A percentile compares a stretch with the other conserved stretches of the same genome.
Conservation (phyloP, 371 early-diverging fungal species). For the Apophysomyces variabilis region DNA sequence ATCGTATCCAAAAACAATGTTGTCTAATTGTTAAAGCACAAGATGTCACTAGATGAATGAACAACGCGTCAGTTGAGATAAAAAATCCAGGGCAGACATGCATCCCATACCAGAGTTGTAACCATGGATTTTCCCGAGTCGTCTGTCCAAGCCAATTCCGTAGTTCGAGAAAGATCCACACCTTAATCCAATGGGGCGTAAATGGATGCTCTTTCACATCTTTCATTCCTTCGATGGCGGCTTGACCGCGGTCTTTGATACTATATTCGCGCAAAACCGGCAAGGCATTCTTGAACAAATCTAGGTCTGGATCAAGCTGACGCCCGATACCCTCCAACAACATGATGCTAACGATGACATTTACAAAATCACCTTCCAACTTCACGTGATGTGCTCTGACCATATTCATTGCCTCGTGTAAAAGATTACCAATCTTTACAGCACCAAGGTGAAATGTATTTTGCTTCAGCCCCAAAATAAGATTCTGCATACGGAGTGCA, state of each 20-base stretch:
- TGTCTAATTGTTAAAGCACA: slow-evolving; percentile 3
- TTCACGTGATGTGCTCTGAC: slow-evolving; percentile 91
- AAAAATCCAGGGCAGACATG: background rate
- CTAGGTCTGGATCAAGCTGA: slow-evolving; percentile 88
- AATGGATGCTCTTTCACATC: slow-evolving; percentile 55
- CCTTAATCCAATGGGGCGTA: slow-evolving; percentile 65
- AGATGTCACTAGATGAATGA: slow-evolving; percentile 3
- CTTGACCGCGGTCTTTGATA: slow-evolving; percentile 60
- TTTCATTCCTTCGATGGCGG: slow-evolving; percentile 55
- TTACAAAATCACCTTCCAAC: slow-evolving; percentile 93
- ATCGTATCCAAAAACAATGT: background rate
- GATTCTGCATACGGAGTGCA: slow-evolving; percentile 74
- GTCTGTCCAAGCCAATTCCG: slow-evolving; percentile 63
- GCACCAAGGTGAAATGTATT: slow-evolving; percentile 80
- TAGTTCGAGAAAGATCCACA: slow-evolving; percentile 81
- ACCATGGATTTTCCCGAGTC: slow-evolving; percentile 53
- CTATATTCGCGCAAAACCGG: slow-evolving; percentile 78
- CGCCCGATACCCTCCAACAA: slow-evolving; percentile 95
- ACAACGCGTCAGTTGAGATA: background rate
- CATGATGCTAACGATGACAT: slow-evolving; percentile 88
- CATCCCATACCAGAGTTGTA: slow-evolving; percentile 45
- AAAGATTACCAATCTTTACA: slow-evolving; percentile 78
- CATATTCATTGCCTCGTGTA: slow-evolving; percentile 79
- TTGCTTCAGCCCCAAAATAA: slow-evolving; percentile 71
- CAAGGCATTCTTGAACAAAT: slow-evolving; percentile 83